Evolutionary conservation across 352 stramenopile genomes (phyloP), one percentile per base, ranked within the genome.

Genomic region (Phytophthora aleatoria): DNA sequence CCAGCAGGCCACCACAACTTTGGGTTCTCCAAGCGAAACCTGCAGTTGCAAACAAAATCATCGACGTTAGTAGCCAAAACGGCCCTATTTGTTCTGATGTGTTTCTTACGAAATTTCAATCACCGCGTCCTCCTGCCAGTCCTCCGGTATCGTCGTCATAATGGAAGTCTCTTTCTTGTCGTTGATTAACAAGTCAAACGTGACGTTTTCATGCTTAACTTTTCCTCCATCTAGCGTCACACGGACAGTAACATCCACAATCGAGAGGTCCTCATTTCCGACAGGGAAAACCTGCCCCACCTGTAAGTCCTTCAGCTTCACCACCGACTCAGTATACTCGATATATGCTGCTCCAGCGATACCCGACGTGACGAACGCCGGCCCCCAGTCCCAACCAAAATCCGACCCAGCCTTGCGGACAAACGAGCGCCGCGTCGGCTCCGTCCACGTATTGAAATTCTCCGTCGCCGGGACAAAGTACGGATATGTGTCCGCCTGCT

Each of bases 321-420:
- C 33, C 0, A 58, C 12, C 3, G 54, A 55, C 28, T 60, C 45
- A 30, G 62, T 26, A 1, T 76, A 61, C 54, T 90, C 73, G 24
- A 95, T 43, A 44, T 72, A 83, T 11, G 67, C 87, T 15, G 31
- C n/a, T 1, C 80, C 83, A 24, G 81, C 69, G 54, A 95, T 89
- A 4, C 87, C 87, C 6, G 76, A 71, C 11, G 79, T 89, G 5
- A 84, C 70, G 55, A 76, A 92, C 28, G 87, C 86, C 10, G 87
- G 88, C 0, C 88, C 88, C 88, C 88, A 96, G 55, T 96, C 88
- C 88, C 88, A 96, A 3, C 88, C 88, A 72, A 95, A 96, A 61
- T 94, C 88, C 7, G 84, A 92, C 0, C 86, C 86, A 0, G 88
- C 84, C 57, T 96, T 96, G n/a, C 88, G 83, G 9, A 94, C 69